Conservation (phyloP, 306 rosid species). For the Trichosanthes cucumerina region DNA sequence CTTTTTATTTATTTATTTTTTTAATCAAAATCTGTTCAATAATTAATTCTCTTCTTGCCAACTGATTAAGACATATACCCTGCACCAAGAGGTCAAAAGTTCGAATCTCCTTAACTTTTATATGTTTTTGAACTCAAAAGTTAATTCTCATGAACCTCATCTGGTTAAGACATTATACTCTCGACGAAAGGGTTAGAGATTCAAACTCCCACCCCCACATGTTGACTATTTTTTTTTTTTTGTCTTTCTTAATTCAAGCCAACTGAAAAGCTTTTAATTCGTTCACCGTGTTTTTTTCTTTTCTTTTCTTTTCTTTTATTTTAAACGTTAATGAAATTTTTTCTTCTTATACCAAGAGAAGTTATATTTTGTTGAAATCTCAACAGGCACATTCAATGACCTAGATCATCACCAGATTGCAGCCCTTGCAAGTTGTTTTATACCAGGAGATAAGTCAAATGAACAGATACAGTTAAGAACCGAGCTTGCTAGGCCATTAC, state of each 20-base stretch:
- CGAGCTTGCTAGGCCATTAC: conserved; percentile 87
- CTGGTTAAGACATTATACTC: neutral
- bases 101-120: too few relatives aligned
- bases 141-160: neutral
- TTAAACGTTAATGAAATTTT: neutral
- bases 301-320: neutral
- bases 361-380: neutral
- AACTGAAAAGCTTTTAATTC: neutral
- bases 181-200: neutral
- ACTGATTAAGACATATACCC: too few relatives aligned
- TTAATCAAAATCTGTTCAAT: neutral
- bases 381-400: conserved; percentile 83
- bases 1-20: neutral
- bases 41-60: neutral
- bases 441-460: conserved; percentile 78
- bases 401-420: conserved; percentile 96
- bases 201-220: neutral
- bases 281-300: neutral
- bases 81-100: too few relatives aligned
- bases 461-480: conserved; percentile 90
- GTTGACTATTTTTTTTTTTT: neutral
- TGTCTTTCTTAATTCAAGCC: neutral
- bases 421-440: conserved; percentile 95
- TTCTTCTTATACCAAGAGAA: neutral
- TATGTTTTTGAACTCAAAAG: neutral